Evolutionary conservation across 371 early-diverging fungal species (phyloP), one percentile per base, ranked within the genome.

Genomic region (Mortierella sp.): DNA sequence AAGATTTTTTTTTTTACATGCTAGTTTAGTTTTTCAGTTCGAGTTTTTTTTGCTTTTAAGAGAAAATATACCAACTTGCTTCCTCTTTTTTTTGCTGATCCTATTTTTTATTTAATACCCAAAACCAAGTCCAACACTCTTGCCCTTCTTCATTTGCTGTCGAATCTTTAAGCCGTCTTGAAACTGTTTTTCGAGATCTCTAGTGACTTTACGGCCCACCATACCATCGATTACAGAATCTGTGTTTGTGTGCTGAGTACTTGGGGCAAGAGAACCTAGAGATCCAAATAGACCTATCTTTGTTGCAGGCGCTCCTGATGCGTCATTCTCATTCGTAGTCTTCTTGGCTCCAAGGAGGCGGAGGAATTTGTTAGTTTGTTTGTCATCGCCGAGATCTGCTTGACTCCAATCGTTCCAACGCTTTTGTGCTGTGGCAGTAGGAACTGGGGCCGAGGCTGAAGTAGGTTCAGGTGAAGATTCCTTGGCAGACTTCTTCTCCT

Each of bases 341-440:
- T 78, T 78, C 67, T 73, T 78, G 54, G 79, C 79, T n/a, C 79
- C 79, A 70, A 86, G 82, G 65, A 86, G 78, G 23, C 85, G 83
- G 68, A 85, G 56, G 56, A 86, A 86, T 64, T 86, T 86, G 69
- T 76, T 67, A 54, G 77, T 86, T 64, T 85, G 85, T 58, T 75
- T 78, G 15, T 84, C 84, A 61, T 72, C 75, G 5, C 78, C 83
- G 45, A 86, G 82, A 56, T 85, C 83, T 0, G 86, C 86, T 9
- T 78, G 79, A 13, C 75, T 68, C 86, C 86, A 86, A 65, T 86
- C 85, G 64, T 86, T 86, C 86, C 86, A 86, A 19, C 85, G 68
- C 63, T 80, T 74, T 28, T 60, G 59, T 13, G 56, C 58, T 0
- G 61, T 42, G 4, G 58, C n/a, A 17, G 64, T 43, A 28, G 65